Conservation (phyloP, 768 basidiomycete genomes). For the Sarcodon sp. region DNA sequence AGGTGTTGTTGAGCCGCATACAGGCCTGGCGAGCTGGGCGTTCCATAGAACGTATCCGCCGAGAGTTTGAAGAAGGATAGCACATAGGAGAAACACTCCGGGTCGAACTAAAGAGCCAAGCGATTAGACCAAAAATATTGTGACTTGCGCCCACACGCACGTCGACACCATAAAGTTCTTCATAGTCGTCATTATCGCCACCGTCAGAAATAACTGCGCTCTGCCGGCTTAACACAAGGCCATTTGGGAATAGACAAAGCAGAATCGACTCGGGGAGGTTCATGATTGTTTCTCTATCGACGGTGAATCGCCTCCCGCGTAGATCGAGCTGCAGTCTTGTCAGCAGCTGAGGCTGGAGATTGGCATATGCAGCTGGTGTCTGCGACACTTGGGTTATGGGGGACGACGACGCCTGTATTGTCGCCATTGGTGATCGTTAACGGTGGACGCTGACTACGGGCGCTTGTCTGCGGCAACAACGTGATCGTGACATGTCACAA, state of each 20-base stretch:
- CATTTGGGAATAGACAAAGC: slow-evolving; percentile 94
- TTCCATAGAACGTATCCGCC: slow-evolving; percentile 88
- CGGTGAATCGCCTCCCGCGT: slow-evolving; percentile 81
- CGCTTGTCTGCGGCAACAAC: no score
- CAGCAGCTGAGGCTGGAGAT: slow-evolving; percentile 77
- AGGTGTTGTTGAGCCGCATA: slow-evolving; percentile 72
- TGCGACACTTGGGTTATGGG: slow-evolving; percentile 47
- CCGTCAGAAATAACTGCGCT: slow-evolving; percentile 64
- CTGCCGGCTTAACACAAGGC: slow-evolving; percentile 84
- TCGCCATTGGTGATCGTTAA: slow-evolving; percentile 18
- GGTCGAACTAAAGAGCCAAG: slow-evolving; percentile 66
- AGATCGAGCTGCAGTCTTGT: slow-evolving; percentile 86
- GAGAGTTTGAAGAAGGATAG: slow-evolving; percentile 85
- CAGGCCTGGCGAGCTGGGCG: slow-evolving; percentile 55
- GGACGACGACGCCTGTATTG: slow-evolving; percentile 26
- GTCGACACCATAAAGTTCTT: slow-evolving; percentile 93
- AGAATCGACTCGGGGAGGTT: slow-evolving; percentile 95
- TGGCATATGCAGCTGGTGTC: slow-evolving; percentile 43
- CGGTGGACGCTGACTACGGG: no score
- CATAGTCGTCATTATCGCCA: slow-evolving; percentile 65
- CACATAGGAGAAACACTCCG: slow-evolving; percentile 90
- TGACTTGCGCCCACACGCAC: slow-evolving; percentile 37
- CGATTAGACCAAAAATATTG: slow-evolving; percentile 6
- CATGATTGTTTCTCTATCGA: slow-evolving; percentile 97
- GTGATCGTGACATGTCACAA: no score